Evolutionary conservation across 2,329 filamentous ascomycete species (phyloP), one percentile per base, ranked within the genome.

Genomic region (Cladosporium sp.): DNA sequence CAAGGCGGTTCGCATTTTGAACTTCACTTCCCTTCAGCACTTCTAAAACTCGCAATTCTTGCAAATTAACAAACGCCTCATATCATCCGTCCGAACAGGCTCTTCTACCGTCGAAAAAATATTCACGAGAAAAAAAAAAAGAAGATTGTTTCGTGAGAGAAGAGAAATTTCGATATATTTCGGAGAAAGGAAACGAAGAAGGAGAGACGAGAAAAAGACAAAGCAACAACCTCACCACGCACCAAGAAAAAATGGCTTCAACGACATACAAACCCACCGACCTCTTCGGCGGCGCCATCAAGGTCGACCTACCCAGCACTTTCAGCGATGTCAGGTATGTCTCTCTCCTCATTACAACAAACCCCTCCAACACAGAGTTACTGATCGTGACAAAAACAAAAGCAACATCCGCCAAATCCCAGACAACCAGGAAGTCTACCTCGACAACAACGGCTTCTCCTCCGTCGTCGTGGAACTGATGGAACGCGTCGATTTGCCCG

Each of bases 401-500:
- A 88, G 85, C 71, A 78, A 79, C 49, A 78, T 90, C 59, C 83
- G 86, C 56, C 79, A 89, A 70, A 82, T 91, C 4, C 86, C 86
- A 43, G 85, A 92, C 66, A 87, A 94, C 68, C 91, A 97, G 73
- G 92, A 96, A 75, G 86, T 96, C 59, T 95, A 84, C 72, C 84
- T 96, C 62, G 89, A 94, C 66, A 78, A 80, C 56, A 78, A 86
- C 55, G 90, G 89, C 43, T 91, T 91, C 68, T 88, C 88, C 3
- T 90, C 81, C 70, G 83, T 95, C 66, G 91, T 95, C 60, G 79
- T 96, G 68, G 92, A 97, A 62, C 88, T 97, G 62, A 86, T 87
- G 49, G 85, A 96, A 72, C 85, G 87, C 50, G 84, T 95, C 18
- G 79, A 79, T 70, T 78, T 83, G 61, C 79, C 79, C 30, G 83